Conservation (phyloP, 1,284 basidiomycete genomes). For the Irpex sp. region DNA sequence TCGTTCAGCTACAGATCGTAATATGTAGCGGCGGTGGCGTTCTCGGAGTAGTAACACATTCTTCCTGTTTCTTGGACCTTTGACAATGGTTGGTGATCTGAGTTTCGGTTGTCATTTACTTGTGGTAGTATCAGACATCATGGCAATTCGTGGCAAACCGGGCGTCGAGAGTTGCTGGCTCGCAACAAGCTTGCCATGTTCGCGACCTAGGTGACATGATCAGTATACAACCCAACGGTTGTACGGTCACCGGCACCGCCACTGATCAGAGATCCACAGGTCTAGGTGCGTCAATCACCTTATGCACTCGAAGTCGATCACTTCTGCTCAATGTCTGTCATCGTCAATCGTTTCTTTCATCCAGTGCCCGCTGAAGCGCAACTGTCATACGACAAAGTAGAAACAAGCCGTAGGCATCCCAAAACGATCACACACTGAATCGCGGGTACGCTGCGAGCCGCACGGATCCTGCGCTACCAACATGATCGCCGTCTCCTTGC, state of each 20-base stretch:
- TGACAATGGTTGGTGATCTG: background rate
- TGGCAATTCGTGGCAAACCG: background rate
- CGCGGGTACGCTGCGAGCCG: background rate
- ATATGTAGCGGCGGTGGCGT: background rate
- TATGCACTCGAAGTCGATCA: conserved; percentile 3
- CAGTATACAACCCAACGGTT: conserved; percentile 1
- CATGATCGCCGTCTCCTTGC: conserved; percentile 1
- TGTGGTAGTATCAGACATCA: background rate
- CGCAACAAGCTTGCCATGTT: background rate
- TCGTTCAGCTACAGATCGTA: background rate
- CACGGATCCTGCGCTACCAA: background rate
- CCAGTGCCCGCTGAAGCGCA: background rate
- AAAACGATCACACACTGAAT: background rate
- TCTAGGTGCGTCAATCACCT: conserved; percentile 5
- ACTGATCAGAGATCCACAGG: conserved; percentile 6
- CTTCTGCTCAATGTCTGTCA: background rate
- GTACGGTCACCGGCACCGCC: conserved; percentile 9
- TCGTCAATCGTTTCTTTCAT: background rate
- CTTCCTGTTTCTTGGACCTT: background rate
- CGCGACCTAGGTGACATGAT: conserved; percentile 1
- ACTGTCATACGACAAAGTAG: background rate
- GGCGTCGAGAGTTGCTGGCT: background rate
- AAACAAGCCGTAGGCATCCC: background rate
- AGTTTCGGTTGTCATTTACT: background rate
- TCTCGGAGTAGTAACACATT: background rate